These are phyloP conservation scores for Auxenochlorella pyrenoidosa DNA, from an alignment of 139 green algal species.

Conservation along the genomic window DNA sequence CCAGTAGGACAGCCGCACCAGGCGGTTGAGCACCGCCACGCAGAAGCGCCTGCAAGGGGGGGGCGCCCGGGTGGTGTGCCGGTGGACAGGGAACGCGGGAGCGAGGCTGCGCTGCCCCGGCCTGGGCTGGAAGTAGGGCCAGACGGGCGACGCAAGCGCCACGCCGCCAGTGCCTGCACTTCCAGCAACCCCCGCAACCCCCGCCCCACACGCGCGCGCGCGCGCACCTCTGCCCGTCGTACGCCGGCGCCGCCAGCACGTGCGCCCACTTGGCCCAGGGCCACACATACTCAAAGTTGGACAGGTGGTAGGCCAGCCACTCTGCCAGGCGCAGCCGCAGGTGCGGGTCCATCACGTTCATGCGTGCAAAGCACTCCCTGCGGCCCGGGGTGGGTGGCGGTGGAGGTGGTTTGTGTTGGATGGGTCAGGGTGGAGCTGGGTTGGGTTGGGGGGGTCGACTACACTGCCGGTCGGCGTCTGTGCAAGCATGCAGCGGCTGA, in stretches of 20 bases:
- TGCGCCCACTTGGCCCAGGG: slow-evolving; percentile 86
- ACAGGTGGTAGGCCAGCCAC: slow-evolving; percentile 94
- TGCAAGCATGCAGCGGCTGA: too few relatives aligned
- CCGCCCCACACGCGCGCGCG: too few relatives aligned
- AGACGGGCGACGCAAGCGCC: too few relatives aligned
- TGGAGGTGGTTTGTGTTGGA: too few relatives aligned
- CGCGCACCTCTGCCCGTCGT: slow-evolving; percentile 68
- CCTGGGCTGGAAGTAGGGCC: not conserved
- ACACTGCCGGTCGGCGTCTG: too few relatives aligned
- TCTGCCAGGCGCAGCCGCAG: slow-evolving; percentile 71
- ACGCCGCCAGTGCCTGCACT: not conserved
- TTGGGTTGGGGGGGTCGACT: too few relatives aligned
- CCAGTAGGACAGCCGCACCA: slow-evolving; percentile 77
- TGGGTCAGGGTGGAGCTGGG: too few relatives aligned
- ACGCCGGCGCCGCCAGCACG: slow-evolving; percentile 69
- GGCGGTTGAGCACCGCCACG: slow-evolving; percentile 62
- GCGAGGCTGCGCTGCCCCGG: not conserved
- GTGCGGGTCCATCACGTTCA: slow-evolving; percentile 78
- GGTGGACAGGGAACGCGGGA: not conserved
- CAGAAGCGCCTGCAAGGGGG: slow-evolving; percentile 56
- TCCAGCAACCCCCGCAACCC: too few relatives aligned
- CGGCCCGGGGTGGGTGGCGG: too few relatives aligned
- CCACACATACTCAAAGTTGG: slow-evolving; percentile 91
- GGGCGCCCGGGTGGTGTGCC: not conserved
- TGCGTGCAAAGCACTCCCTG: slow-evolving; percentile 68